Base-by-base conservation (phyloP, 257 asterid species). In the Lantana camara region DNA sequence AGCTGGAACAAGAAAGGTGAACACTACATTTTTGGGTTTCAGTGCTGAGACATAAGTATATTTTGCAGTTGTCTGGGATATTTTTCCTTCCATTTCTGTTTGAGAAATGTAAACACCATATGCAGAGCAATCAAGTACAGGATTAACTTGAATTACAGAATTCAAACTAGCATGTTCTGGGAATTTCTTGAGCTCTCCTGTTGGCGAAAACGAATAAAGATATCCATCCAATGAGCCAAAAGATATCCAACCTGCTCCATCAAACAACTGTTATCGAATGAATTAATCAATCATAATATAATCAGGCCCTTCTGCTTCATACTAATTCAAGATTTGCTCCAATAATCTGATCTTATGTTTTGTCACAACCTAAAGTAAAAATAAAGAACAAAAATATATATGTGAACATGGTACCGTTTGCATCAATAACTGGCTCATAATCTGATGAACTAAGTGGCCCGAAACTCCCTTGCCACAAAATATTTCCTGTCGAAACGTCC, bases 151-250 rank as follows among this genome's bases (percentile, higher is more conserved):
- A 66, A 94, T 81, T 22, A 84, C 95, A 30, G 81, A 73, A 50
- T 64, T 75, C 76, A 66, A 64, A 67, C 64, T 61, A 11, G 70
- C 78, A 1, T 57, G 75, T 66, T 57, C 63, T 11, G 96, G 92
- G 67, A 85, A 88, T 64, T 76, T 94, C 51, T 57, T 81, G 41
- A 75, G 78, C 58, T 29, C 77, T 42, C 99, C 97, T 3, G 74
- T 52, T 3, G 85, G 93, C 1, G 99, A 94, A 81, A 88, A 90
- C 3, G 96, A 94, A 64, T 94, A 94, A 22, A 94, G 84, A 70
- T 63, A 84, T 19, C 99, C 96, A 41, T 94, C 96, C 82, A 90
- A 69, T 7, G 99, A 94, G 34, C 99, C 97, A 55, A 82, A 72
- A 27, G 95, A 88, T 80, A 94, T 79, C 99, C 99, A 94, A 44